A percentile compares a stretch with the other conserved stretches of the same genome.
These are phyloP conservation scores for Cyberlindnera saturnus DNA, from an alignment of 805 yeast genomes.

Conservation along the genomic window DNA sequence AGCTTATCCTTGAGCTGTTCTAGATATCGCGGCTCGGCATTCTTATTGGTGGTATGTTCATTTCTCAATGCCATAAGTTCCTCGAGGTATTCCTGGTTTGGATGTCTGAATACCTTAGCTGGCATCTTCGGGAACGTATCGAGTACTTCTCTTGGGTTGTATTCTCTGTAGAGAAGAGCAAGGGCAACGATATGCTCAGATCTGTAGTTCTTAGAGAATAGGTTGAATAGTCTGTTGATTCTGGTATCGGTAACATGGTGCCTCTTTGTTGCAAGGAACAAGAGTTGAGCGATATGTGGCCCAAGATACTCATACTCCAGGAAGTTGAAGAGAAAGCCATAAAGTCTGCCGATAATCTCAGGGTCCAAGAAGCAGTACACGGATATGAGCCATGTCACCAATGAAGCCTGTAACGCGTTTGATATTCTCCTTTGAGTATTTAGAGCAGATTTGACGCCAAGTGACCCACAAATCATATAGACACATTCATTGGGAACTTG, in stretches of 20 bases:
- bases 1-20: conserved; percentile 12
- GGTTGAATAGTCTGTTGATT: conserved; percentile 19
- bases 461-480: conserved; percentile 22
- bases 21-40: conserved; percentile 3
- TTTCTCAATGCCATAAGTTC: conserved; percentile 2
- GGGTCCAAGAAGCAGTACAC: conserved; percentile 22
- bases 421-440: conserved; percentile 18
- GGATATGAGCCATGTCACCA: conserved; percentile 31
- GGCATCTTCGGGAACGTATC: conserved; percentile 22
- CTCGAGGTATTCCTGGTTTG: conserved; percentile 9
- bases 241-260: conserved; percentile 27
- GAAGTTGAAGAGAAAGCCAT: conserved; percentile 28
- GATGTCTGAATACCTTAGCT: conserved; percentile 21
- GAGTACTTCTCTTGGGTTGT: conserved; percentile 19
- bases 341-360: conserved; percentile 11
- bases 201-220: conserved; percentile 13
- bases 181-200: conserved; percentile 20
- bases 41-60: background rate
- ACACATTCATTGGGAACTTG: conserved; percentile 22
- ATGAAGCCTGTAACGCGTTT: conserved; percentile 20
- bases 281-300: conserved; percentile 27
- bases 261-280: conserved; percentile 27
- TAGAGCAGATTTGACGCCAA: conserved; percentile 25
- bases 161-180: conserved; percentile 18
- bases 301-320: conserved; percentile 32